Evolutionary conservation across 768 basidiomycete species (phyloP).

Genomic region (Harrya chromipes): DNA sequence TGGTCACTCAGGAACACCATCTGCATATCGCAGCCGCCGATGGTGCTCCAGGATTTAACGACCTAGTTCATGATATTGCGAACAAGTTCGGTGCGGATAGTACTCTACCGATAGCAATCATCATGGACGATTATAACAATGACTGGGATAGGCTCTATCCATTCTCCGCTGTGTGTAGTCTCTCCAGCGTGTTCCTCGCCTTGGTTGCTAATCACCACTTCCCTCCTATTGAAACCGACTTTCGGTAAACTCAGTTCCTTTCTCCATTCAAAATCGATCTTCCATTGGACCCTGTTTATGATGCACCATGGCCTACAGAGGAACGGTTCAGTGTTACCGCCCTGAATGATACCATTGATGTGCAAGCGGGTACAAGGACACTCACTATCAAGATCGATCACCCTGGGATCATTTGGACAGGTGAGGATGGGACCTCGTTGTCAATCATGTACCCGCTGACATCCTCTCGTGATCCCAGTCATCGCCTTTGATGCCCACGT

Average conservation of each 20-base stretch:
- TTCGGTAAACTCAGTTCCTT: constrained; percentile 55
- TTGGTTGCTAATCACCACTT: background rate
- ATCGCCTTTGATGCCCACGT: constrained; percentile 93
- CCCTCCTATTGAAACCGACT: background rate
- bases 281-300: constrained; percentile 44
- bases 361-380: constrained; percentile 57
- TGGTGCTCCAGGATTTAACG: constrained; percentile 69
- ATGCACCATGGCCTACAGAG: constrained; percentile 45
- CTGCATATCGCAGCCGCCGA: constrained; percentile 84
- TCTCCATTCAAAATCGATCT: constrained; percentile 79
- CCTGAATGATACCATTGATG: constrained; percentile 53
- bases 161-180: constrained; percentile 59
- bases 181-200: background rate
- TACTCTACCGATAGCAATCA: constrained; percentile 42
- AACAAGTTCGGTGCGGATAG: constrained; percentile 51
- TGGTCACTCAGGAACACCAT: constrained; percentile 67
- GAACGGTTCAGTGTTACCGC: constrained; percentile 53
- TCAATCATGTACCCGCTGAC: background rate
- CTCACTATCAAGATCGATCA: constrained; percentile 70
- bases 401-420: constrained; percentile 85
- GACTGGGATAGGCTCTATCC: constrained; percentile 91
- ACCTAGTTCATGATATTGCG: constrained; percentile 60
- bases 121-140: constrained; percentile 72
- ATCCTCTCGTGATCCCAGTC: constrained; percentile 37
- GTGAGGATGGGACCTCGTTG: constrained; percentile 33